These are phyloP conservation scores for Geotrichum australiense DNA, from an alignment of 1,139 yeast genomes.

Conservation along the genomic window DNA sequence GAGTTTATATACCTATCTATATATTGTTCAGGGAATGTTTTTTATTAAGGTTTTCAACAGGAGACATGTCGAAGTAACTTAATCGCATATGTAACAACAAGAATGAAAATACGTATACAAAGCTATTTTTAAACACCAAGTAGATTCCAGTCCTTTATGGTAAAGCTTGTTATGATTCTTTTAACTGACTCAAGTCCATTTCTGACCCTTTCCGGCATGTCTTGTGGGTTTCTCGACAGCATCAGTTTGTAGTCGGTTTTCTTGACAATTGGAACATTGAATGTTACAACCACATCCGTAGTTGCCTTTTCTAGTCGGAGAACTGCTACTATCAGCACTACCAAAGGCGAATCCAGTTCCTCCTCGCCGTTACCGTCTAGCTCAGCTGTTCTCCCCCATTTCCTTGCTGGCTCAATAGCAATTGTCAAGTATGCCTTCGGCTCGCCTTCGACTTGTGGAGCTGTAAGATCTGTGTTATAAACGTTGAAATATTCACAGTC, in stretches of 20 bases:
- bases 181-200: constrained; percentile 32
- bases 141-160: constrained; percentile 40
- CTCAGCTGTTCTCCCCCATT: constrained; percentile 40
- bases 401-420: constrained; percentile 38
- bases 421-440: constrained; percentile 23
- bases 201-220: constrained; percentile 26
- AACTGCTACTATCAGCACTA: constrained; percentile 12
- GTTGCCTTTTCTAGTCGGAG: constrained; percentile 41
- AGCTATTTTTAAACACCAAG: constrained; percentile 38
- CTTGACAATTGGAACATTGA: constrained; percentile 46
- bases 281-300: constrained; percentile 59
- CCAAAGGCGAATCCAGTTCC: constrained; percentile 11
- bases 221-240: constrained; percentile 22
- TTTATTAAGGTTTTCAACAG: no score
- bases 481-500: constrained; percentile 13
- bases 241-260: constrained; percentile 20
- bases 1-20: no score
- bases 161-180: constrained; percentile 28
- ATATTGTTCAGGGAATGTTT: no score
- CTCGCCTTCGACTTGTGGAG: background rate
- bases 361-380: constrained; percentile 1
- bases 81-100: no score
- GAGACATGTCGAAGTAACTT: no score
- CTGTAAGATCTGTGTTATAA: no score
- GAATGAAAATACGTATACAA: no score